Conservation (phyloP, 2,329 filamentous ascomycete species). For the Hirsutella rhossiliensis region DNA sequence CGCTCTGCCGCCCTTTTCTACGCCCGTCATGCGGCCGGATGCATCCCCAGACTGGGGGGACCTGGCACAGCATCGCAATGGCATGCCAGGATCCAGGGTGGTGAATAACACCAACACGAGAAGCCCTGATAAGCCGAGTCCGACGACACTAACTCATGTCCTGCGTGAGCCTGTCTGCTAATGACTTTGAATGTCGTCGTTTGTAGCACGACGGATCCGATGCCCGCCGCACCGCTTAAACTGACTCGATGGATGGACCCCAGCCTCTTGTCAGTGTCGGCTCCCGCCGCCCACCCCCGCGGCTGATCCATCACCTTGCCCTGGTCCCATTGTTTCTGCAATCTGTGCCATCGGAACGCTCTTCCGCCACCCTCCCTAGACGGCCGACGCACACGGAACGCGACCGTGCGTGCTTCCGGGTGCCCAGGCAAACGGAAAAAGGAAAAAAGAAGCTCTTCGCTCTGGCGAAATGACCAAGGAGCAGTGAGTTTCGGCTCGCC, state of each 20-base stretch:
- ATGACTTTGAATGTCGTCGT: no score
- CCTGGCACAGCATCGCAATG: not conserved
- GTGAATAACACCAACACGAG: not conserved
- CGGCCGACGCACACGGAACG: not conserved
- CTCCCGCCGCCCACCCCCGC: not conserved
- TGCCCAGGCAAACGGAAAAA: not conserved
- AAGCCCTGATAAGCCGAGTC: no score
- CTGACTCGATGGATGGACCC: no score
- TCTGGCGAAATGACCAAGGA: constrained; percentile 1
- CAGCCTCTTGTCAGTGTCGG: no score
- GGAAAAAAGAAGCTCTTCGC: not conserved
- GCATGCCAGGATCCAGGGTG: not conserved
- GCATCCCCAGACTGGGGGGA: not conserved
- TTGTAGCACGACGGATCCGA: no score
- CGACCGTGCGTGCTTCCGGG: not conserved
- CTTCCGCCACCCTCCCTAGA: not conserved
- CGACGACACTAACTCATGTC: no score
- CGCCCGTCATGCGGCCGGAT: not conserved
- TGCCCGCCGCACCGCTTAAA: no score
- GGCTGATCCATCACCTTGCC: not conserved
- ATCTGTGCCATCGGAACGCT: not conserved
- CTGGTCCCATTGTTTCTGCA: not conserved
- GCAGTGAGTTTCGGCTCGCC: not conserved
- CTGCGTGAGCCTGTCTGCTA: no score
- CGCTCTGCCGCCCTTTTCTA: not conserved